A percentile compares a stretch with the other conserved stretches of the same genome.
phyloP scores from a whole-genome alignment of 2,329 filamentous ascomycete species.

The Dendryphion nanum region DNA sequence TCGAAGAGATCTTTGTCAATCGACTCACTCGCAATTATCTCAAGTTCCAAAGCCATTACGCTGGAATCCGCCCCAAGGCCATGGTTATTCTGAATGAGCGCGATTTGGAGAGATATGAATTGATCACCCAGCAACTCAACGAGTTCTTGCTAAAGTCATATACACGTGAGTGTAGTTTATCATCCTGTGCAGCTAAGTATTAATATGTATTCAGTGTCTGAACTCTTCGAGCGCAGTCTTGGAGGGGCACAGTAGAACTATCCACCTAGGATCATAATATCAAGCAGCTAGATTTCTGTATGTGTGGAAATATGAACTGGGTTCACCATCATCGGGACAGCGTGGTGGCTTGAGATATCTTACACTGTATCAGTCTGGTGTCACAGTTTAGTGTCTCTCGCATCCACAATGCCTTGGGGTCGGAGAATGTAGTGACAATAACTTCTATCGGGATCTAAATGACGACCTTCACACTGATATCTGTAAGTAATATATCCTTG shows the following conservation, averaged over 20 bases:
- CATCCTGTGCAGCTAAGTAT: background rate
- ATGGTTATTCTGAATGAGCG: slow-evolving; percentile 7
- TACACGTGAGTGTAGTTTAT: slow-evolving; percentile 9
- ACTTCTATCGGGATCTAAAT: too few relatives aligned
- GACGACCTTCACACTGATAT: too few relatives aligned
- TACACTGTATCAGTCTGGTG: too few relatives aligned
- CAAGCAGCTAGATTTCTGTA: too few relatives aligned
- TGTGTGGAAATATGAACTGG: too few relatives aligned
- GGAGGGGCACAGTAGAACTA: background rate
- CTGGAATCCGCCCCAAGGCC: slow-evolving; percentile 13
- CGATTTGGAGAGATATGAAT: slow-evolving; percentile 8
- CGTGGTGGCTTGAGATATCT: too few relatives aligned
- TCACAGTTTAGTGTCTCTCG: too few relatives aligned
- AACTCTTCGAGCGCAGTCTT: slow-evolving; percentile 1
- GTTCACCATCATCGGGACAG: too few relatives aligned
- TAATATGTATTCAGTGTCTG: background rate
- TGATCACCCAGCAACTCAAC: slow-evolving; percentile 8
- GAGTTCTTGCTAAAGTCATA: slow-evolving; percentile 12
- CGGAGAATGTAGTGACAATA: too few relatives aligned
- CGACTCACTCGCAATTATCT: slow-evolving; percentile 16
- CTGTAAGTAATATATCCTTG: too few relatives aligned
- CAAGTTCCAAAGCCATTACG: slow-evolving; percentile 15
- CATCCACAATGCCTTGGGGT: too few relatives aligned
- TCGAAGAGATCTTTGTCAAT: slow-evolving; percentile 16
- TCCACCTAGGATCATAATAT: too few relatives aligned